Evolutionary conservation across 306 rosid species (phyloP).

Genomic region (Cicer chorassanicum): DNA sequence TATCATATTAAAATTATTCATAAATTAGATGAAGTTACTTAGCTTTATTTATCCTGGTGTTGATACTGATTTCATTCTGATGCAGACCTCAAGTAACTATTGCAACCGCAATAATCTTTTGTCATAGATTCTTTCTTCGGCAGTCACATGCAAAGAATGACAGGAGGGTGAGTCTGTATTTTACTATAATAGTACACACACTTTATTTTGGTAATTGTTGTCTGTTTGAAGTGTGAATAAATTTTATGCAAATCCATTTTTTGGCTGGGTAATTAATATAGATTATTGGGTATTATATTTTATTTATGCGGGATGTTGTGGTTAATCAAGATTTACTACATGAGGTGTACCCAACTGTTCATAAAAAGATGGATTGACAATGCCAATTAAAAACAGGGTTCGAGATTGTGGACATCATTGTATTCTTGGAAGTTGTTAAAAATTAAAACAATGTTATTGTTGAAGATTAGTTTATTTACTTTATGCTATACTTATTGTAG

Average conservation of each 20-base stretch:
- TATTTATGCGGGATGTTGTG: not conserved
- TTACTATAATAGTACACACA: slow-evolving; percentile 22
- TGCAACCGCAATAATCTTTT: slow-evolving; percentile 95
- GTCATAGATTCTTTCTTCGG: slow-evolving; percentile 94
- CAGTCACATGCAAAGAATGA: slow-evolving; percentile 98
- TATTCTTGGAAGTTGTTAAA: not conserved
- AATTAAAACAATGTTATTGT: not conserved
- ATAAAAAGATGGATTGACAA: not conserved
- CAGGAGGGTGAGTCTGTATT: slow-evolving; percentile 79
- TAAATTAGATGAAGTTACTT: slow-evolving; percentile 1
- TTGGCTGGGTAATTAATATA: not conserved
- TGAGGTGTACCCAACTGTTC: not conserved
- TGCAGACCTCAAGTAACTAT: slow-evolving; percentile 98
- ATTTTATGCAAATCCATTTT: not conserved
- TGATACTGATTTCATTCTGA: slow-evolving; percentile 39
- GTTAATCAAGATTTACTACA: slow-evolving; percentile 3
- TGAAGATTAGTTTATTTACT: not conserved
- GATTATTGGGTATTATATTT: not conserved
- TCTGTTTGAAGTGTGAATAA: not conserved
- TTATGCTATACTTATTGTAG: slow-evolving; percentile 1
- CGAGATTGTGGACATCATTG: not conserved
- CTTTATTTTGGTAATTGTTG: not conserved
- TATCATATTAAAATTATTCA: not conserved
- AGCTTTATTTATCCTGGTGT: slow-evolving; percentile 27
- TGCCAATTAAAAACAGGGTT: too few relatives aligned